Conservation (phyloP, 805 yeast genomes). For the Komagataella mondaviorum region DNA sequence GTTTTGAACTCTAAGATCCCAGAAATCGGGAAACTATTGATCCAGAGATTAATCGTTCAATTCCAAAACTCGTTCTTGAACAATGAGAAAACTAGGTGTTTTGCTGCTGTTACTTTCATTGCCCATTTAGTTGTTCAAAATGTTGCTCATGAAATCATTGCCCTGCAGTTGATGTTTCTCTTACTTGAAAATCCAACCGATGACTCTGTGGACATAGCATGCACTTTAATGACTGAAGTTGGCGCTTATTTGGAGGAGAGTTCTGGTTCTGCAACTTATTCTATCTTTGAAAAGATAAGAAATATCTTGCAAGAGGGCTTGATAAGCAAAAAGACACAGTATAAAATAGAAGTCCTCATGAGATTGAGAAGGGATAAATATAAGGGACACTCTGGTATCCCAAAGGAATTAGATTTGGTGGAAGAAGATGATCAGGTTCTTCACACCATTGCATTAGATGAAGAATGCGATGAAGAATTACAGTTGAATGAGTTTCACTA, state of each 20-base stretch:
- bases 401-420: constrained; percentile 40
- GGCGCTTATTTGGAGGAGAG: constrained; percentile 37
- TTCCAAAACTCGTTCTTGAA: constrained; percentile 41
- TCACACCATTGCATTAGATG: constrained; percentile 44
- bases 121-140: constrained; percentile 51
- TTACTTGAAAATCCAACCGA: constrained; percentile 30
- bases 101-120: constrained; percentile 32
- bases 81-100: constrained; percentile 29
- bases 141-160: constrained; percentile 40
- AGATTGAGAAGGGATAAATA: constrained; percentile 32
- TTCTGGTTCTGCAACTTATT: constrained; percentile 29
- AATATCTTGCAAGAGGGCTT: constrained; percentile 42
- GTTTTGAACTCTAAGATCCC: constrained; percentile 59
- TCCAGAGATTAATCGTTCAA: constrained; percentile 37
- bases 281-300: constrained; percentile 44
- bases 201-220: constrained; percentile 41
- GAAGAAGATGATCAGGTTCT: constrained; percentile 48
- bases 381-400: constrained; percentile 22
- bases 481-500: constrained; percentile 31
- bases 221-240: constrained; percentile 30
- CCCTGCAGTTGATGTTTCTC: constrained; percentile 36
- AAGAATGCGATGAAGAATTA: constrained; percentile 29
- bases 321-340: constrained; percentile 27
- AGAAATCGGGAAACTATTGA: constrained; percentile 45
- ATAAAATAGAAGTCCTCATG: constrained; percentile 36